Conservation (phyloP, 768 basidiomycete species). For the Kwoniella europaea region DNA sequence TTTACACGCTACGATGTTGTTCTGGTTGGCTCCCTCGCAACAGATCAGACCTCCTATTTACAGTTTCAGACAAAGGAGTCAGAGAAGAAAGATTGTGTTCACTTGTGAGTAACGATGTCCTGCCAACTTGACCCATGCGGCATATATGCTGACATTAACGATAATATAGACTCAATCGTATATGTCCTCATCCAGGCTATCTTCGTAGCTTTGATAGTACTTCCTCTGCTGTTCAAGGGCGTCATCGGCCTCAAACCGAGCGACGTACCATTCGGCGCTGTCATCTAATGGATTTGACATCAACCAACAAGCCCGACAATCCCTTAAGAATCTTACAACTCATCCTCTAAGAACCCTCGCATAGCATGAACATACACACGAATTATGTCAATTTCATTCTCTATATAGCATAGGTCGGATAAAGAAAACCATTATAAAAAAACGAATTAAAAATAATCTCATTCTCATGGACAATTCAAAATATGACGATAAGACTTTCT, state of each 20-base stretch:
- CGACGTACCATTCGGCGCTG: conserved; percentile 47
- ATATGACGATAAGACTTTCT: too few relatives aligned
- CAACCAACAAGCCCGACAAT: too few relatives aligned
- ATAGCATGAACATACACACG: conserved; percentile 1
- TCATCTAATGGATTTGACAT: conserved; percentile 37
- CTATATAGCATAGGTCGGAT: background rate
- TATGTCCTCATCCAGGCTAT: conserved; percentile 71
- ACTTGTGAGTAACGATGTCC: conserved; percentile 47
- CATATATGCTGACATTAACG: too few relatives aligned
- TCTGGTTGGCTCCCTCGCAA: conserved; percentile 73
- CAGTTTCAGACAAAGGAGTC: conserved; percentile 83
- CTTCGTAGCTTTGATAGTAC: conserved; percentile 74
- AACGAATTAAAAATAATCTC: too few relatives aligned
- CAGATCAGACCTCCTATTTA: conserved; percentile 72
- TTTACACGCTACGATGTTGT: conserved; percentile 85
- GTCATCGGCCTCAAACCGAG: conserved; percentile 62
- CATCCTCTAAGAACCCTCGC: background rate
- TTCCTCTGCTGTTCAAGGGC: conserved; percentile 65
- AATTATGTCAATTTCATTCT: background rate
- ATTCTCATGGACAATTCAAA: too few relatives aligned
- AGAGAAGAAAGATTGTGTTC: conserved; percentile 82
- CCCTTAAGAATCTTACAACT: background rate
- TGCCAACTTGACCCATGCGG: conserved; percentile 21
- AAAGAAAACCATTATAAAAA: too few relatives aligned
- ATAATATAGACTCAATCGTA: conserved; percentile 67